These are phyloP conservation scores for Medicago ruthenica DNA, from an alignment of 306 rosid genomes.

Conservation along the genomic window DNA sequence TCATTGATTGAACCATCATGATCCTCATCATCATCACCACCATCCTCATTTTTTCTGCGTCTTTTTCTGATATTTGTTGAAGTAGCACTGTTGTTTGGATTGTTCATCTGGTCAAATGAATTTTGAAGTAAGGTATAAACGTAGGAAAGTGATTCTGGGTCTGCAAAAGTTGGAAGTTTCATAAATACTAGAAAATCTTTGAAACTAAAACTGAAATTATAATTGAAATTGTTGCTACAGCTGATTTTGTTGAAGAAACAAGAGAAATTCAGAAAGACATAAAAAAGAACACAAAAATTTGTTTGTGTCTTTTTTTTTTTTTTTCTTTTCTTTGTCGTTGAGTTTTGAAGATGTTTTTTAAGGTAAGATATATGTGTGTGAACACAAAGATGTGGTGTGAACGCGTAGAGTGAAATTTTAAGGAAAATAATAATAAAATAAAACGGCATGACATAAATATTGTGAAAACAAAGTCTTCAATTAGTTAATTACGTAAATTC, in stretches of 20 bases:
- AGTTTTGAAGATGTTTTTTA: constrained; percentile 18
- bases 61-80: constrained; percentile 34
- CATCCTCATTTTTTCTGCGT: constrained; percentile 40
- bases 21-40: constrained; percentile 29
- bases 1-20: constrained; percentile 8
- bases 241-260: not conserved
- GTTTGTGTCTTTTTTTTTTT: not conserved
- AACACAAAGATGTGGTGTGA: constrained; percentile 43
- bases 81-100: constrained; percentile 5
- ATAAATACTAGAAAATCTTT: constrained; percentile 19
- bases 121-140: constrained; percentile 43
- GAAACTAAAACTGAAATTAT: not conserved
- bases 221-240: not conserved
- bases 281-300: not conserved
- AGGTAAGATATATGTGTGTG: constrained; percentile 37
- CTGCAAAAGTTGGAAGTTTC: constrained; percentile 54
- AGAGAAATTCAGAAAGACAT: not conserved
- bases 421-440: constrained; percentile 6
- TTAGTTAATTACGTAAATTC: constrained; percentile 10
- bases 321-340: not conserved
- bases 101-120: constrained; percentile 49
- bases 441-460: constrained; percentile 13
- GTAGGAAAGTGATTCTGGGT: constrained; percentile 51
- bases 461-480: constrained; percentile 5
- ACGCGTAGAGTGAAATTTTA: constrained; percentile 41